Evolutionary conservation across 208 protist genomes (phyloP), one percentile per base, ranked within the genome.

Genomic region (Trypanosoma brucei): DNA sequence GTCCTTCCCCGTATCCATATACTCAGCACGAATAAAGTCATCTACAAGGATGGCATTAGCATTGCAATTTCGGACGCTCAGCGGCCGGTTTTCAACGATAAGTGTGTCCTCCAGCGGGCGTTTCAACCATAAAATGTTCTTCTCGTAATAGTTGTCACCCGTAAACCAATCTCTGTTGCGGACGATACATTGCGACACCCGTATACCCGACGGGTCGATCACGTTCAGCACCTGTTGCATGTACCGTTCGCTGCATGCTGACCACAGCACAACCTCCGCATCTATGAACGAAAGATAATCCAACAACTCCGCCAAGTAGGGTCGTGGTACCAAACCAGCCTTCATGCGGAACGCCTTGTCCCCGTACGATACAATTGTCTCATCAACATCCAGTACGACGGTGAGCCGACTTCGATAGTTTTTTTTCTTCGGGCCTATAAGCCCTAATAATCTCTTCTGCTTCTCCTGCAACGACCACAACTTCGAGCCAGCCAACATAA

Each of bases 311-410:
- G 84, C 89, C 3, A 93, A 65, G 68, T 95, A 87, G 11, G 89
- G 89, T 7, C 89, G 74, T 3, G 82, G 66, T 14, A 95, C 81
- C 34, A 95, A 65, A 7, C 86, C 86, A 4, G 89, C 89, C 65
- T 87, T 86, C 61, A 93, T 79, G 33, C 85, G 89, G 60, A 90
- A 95, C 0, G 89, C 89, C 75, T 95, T 95, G 67, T 95, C 89
- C 33, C 89, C 86, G 59, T 90, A 95, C n/a, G 89, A 95, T 2
- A 95, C 54, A 52, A 95, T 79, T 22, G 84, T 95, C 69, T 95
- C 89, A 62, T 95, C 89, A n/a, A 95, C 78, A 59, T 95, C 89
- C 22, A 95, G 68, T 14, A 95, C 84, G 9, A 95, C 68, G 7
- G 89, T 95, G 0, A 95, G 75, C 4, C 89, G 83, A 59, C 86